phyloP scores from a whole-genome alignment of 768 basidiomycete genomes.

The Phaeolepiota aurea region DNA sequence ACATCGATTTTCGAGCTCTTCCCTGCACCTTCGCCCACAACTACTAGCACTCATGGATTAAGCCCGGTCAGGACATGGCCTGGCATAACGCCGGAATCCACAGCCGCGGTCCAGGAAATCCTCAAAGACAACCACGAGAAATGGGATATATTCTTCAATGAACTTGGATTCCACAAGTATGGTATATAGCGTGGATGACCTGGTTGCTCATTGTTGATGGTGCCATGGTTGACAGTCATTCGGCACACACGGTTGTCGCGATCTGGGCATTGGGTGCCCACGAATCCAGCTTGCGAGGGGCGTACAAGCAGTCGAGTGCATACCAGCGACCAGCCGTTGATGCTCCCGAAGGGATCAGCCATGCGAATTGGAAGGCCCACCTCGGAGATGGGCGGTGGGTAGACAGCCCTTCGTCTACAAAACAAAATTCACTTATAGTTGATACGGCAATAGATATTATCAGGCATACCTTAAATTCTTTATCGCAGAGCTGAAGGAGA shows the following conservation, averaged over 20 bases:
- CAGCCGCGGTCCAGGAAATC: constrained; percentile 25
- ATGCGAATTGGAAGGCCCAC: constrained; percentile 42
- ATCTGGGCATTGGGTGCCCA: constrained; percentile 21
- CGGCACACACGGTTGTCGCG: constrained; percentile 16
- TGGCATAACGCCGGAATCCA: constrained; percentile 27
- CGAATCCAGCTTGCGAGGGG: constrained; percentile 23
- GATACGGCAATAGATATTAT: constrained; percentile 34
- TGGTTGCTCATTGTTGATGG: too few relatives aligned
- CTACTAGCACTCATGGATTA: constrained; percentile 8
- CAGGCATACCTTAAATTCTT: constrained; percentile 45
- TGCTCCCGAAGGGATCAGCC: constrained; percentile 36
- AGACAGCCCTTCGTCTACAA: background rate
- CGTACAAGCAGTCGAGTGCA: constrained; percentile 24
- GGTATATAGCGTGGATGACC: too few relatives aligned
- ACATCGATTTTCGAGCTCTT: constrained; percentile 14
- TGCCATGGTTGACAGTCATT: too few relatives aligned
- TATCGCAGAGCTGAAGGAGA: constrained; percentile 25
- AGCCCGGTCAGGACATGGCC: constrained; percentile 18
- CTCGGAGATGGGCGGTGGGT: constrained; percentile 47
- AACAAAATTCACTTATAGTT: background rate
- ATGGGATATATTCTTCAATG: constrained; percentile 51
- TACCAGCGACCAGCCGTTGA: constrained; percentile 27
- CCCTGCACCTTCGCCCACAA: constrained; percentile 21
- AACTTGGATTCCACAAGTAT: constrained; percentile 27
- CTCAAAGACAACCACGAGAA: constrained; percentile 43